Base-by-base conservation (phyloP, 2,329 filamentous ascomycete species). In the Phoma sp. region DNA sequence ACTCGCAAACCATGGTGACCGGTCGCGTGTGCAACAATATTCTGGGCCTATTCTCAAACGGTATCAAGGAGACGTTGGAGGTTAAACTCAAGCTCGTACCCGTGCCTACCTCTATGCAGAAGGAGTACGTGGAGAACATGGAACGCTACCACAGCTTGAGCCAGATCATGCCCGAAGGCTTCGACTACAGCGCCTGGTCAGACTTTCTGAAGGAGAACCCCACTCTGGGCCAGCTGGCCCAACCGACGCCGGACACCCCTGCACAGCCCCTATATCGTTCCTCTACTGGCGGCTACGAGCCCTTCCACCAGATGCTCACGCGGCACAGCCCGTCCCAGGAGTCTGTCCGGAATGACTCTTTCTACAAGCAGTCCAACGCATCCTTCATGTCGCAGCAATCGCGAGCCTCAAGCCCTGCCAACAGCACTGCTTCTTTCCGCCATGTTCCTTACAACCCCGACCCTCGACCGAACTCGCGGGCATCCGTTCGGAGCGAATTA, bases 21-120 rank as follows among this genome's bases (percentile, higher is more conserved):
- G 95, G 95, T 52, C 89, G 92, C 31, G 91, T 99, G 50, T 92
- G 90, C 69, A 91, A 90, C 71, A 97, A 96, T 72, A 78, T 92
- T 39, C 81, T 96, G 40, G 91, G 90, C 9, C 81, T 97, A 22
- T 96, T 98, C 72, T 88, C 87, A 35, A 91, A 90, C 67, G 92
- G 91, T 29, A 84, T 88, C 56, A 89, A 88, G 64, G 93, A 98
- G 76, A 98, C 91, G 0, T 79, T 99, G 55, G 95, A 99, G 77
- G 94, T 99, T 62, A 96, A 90, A 74, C 82, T 99, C 58, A 92
- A 91, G 71, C 82, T 99, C 52, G 89, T 92, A 2, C 88, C 89
- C 15, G 88, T 96, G 32, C 83, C 88, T 17, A 90, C 84, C 47
- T 82, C 82, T 29, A 74, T 84, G 60, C 84, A 87, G 71, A 84